Percentiles rank a stretch among this genome's conserved stretches.
phyloP scores from a whole-genome alignment of 2,329 filamentous ascomycete genomes.

The Ceratocystis lukuohia region DNA sequence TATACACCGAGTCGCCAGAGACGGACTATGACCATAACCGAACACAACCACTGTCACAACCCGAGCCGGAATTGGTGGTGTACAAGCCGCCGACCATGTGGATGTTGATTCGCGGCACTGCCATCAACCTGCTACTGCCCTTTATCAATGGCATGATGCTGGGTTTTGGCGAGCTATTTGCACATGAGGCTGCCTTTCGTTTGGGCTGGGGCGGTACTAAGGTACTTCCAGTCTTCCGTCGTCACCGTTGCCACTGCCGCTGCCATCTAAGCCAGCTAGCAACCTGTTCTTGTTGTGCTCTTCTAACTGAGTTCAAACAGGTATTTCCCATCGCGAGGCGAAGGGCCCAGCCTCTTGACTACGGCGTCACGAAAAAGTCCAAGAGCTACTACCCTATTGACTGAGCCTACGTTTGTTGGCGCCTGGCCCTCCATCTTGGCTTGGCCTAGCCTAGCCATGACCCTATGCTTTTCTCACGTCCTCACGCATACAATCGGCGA shows the following conservation, averaged over 20 bases:
- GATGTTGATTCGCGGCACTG: constrained; percentile 72
- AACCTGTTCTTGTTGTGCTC: constrained; percentile 16
- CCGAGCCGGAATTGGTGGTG: constrained; percentile 53
- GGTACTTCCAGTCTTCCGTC: constrained; percentile 38
- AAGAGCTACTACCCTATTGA: constrained; percentile 17
- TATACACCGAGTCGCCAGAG: constrained; percentile 57
- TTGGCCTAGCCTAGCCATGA: neutral
- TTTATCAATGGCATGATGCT: constrained; percentile 98
- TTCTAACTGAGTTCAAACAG: constrained; percentile 26
- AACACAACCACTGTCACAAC: constrained; percentile 39
- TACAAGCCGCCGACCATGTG: constrained; percentile 83
- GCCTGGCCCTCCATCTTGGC: too few species aligned
- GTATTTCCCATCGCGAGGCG: constrained; percentile 48
- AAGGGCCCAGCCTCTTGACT: constrained; percentile 54
- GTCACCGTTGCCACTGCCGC: constrained; percentile 22
- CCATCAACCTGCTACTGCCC: constrained; percentile 88
- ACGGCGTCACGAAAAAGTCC: constrained; percentile 43
- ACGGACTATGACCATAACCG: constrained; percentile 39
- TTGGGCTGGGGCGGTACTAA: constrained; percentile 90
- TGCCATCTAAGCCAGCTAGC: neutral
- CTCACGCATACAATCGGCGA: neutral
- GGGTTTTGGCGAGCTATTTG: constrained; percentile 91
- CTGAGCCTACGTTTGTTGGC: neutral
- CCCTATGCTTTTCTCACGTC: too few species aligned
- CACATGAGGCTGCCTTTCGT: constrained; percentile 86